Evolutionary conservation across 2,329 filamentous ascomycete species (phyloP), one percentile per base, ranked within the genome.

Genomic region (Epichloe typhina): DNA sequence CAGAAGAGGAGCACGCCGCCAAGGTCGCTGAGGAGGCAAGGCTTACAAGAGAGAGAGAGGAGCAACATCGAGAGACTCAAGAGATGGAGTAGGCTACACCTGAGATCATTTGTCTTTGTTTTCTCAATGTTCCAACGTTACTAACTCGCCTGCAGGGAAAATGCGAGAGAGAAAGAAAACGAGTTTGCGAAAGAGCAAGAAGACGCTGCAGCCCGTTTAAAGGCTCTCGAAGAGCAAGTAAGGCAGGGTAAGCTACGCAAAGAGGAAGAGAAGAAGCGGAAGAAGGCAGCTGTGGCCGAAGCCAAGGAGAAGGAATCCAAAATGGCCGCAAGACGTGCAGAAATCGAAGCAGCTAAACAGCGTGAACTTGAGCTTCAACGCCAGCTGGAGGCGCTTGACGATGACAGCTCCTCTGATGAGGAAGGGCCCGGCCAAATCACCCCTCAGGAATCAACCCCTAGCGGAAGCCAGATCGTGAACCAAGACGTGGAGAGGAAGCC

Each of bases 211-310:
- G 86, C 86, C 55, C 88, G 90, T 47, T 77, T 97, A 23, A 88
- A 83, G 64, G 89, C 88, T 15, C 79, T 98, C 8, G 90, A 98
- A 67, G 89, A 97, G 64, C 89, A 96, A 67, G 89, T 97, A 49
- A 84, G 83, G 55, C 87, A 90, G 63, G 88, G 90, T 61, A 98
- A 97, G 72, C 71, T 97, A 49, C 91, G 88, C 74, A 97, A 95
- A 69, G 86, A 94, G 58, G 93, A 98, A 66, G 93, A 96, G 70
- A 96, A 95, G 74, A 87, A 84, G 55, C 84, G 80, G 59, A 93
- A 89, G 73, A 90, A 95, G 71, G 91, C 88, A 21, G 89, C 89
- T 9, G 75, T 86, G 61, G 86, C 85, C 47, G 88, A 93, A 58
- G 81, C 89, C 7, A 91, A 88, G 66, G 88, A 95, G 60, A 90